A percentile compares a stretch with the other conserved stretches of the same genome.
phyloP scores from a whole-genome alignment of 495 filamentous ascomycete species.

The Penicillium egyptiacum region DNA sequence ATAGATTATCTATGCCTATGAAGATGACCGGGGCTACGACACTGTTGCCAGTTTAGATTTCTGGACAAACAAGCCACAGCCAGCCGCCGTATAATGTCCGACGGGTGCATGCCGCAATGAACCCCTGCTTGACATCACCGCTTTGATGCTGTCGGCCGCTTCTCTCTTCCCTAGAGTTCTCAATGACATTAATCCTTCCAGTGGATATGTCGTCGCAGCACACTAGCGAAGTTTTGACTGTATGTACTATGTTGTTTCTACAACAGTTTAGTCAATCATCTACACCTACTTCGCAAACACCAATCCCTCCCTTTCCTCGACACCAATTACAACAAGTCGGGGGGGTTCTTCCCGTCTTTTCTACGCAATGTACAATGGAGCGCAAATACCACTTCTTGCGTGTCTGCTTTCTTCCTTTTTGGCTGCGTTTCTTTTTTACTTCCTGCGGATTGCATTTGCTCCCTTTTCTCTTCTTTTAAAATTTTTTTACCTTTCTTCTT shows the following conservation, averaged over 20 bases:
- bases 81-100: slow-evolving; percentile 17
- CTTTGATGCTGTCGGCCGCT: background rate
- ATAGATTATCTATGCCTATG: slow-evolving; percentile 93
- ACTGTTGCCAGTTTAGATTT: slow-evolving; percentile 95
- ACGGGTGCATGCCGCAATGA: background rate
- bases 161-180: background rate
- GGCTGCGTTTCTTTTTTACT: slow-evolving; percentile 15
- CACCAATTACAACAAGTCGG: background rate
- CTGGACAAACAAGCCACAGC: slow-evolving; percentile 65
- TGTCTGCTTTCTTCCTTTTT: slow-evolving; percentile 26
- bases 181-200: background rate
- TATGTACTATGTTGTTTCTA: background rate
- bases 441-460: slow-evolving; percentile 25
- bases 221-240: background rate
- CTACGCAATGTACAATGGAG: slow-evolving; percentile 48
- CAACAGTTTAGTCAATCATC: background rate
- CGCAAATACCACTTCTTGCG: slow-evolving; percentile 48
- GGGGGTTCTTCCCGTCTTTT: slow-evolving; percentile 10
- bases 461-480: slow-evolving; percentile 17
- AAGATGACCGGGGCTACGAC: slow-evolving; percentile 90
- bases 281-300: slow-evolving; percentile 3
- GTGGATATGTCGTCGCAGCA: background rate
- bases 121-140: background rate
- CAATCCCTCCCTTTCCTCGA: slow-evolving; percentile 6
- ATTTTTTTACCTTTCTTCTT: background rate